phyloP scores from a whole-genome alignment of 169 alveolate species.

The Eimeria necatrix region DNA sequence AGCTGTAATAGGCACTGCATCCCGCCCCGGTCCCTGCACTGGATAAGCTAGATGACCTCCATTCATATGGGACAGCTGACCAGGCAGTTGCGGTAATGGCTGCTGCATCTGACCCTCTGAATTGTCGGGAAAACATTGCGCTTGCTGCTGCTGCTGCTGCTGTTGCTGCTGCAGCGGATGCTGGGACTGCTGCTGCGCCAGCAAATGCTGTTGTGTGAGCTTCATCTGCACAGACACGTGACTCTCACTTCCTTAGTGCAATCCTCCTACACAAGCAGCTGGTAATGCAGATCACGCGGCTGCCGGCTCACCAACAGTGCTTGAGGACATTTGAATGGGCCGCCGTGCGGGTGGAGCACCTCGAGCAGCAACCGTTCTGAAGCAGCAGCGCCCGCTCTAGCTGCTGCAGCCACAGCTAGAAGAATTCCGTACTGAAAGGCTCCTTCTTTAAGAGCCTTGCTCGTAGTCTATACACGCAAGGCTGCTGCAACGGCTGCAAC shows the following conservation, averaged over 20 bases:
- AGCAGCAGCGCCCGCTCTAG: background rate
- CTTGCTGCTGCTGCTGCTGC: conserved; percentile 25
- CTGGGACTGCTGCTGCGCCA: conserved; percentile 49
- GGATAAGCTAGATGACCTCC: conserved; percentile 1
- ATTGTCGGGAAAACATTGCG: conserved; percentile 3
- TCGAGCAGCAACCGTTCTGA: background rate
- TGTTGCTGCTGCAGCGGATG: conserved; percentile 21
- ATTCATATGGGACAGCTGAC: conserved; percentile 22
- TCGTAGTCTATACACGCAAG: background rate
- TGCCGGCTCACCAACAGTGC: background rate
- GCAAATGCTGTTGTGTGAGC: conserved; percentile 25
- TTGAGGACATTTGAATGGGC: conserved; percentile 51
- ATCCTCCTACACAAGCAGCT: conserved; percentile 15
- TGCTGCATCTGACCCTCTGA: conserved; percentile 27
- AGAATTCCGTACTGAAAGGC: background rate
- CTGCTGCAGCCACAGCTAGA: conserved; percentile 23
- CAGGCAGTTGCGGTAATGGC: conserved; percentile 50
- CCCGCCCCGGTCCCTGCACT: background rate
- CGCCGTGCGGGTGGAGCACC: conserved; percentile 1
- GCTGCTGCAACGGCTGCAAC: conserved; percentile 71
- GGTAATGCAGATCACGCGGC: conserved; percentile 4
- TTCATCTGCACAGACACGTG: background rate
- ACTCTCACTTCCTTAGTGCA: background rate
- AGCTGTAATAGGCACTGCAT: background rate
- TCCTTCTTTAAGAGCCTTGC: background rate